These are phyloP conservation scores for Backusella tarrabulga DNA, from an alignment of 192 early-diverging fungal species.

Conservation along the genomic window DNA sequence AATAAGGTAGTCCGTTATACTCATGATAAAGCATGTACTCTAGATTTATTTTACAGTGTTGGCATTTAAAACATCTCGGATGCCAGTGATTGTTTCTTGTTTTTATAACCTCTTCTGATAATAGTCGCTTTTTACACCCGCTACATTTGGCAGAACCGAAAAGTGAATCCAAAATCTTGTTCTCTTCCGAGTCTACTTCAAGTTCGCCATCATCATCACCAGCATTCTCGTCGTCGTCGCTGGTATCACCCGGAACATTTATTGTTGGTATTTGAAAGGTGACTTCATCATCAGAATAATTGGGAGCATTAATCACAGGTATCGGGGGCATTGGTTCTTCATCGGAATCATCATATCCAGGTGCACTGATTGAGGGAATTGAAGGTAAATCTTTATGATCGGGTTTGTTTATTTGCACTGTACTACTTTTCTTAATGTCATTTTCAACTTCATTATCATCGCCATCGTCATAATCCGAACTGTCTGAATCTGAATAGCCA, in stretches of 20 bases:
- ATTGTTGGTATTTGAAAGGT: not conserved
- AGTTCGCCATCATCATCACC: not conserved
- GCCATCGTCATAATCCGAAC: not conserved
- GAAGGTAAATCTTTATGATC: not conserved
- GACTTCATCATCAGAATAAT: not conserved
- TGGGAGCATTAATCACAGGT: not conserved
- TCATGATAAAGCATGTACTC: slow-evolving; percentile 55
- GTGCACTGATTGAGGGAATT: not conserved
- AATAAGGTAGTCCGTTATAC: slow-evolving; percentile 54
- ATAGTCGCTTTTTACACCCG: slow-evolving; percentile 43
- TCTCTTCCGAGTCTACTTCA: not conserved
- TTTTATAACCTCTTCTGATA: slow-evolving; percentile 40
- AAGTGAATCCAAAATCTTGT: not conserved
- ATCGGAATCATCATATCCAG: not conserved
- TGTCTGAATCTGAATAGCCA: not conserved
- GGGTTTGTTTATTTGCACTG: not conserved
- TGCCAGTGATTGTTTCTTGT: slow-evolving; percentile 59
- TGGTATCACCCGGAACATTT: not conserved
- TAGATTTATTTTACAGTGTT: slow-evolving; percentile 38
- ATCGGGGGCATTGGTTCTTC: slow-evolving; percentile 6
- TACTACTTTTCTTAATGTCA: not conserved
- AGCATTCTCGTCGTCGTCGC: not conserved
- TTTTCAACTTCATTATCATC: not conserved
- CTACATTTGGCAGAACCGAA: slow-evolving; percentile 30
- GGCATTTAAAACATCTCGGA: slow-evolving; percentile 50